These are phyloP conservation scores for Colletotrichum tofieldiae DNA, from an alignment of 2,329 filamentous ascomycete species.

Conservation along the genomic window DNA sequence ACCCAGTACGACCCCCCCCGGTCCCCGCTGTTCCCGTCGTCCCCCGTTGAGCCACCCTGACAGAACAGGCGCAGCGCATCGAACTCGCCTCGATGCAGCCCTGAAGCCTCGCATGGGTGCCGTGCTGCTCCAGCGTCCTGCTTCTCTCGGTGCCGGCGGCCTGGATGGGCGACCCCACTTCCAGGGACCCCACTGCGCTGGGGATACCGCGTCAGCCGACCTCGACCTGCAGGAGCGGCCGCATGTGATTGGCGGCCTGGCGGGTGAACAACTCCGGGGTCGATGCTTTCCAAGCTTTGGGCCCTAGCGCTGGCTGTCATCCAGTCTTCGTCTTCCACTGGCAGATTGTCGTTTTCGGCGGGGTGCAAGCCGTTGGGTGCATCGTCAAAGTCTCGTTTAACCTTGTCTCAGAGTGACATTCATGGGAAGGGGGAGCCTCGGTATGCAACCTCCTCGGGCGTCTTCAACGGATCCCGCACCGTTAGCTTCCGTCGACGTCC, in stretches of 20 bases:
- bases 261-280: neutral
- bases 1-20: no score
- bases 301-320: constrained; percentile 30
- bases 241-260: constrained; percentile 16
- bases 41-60: constrained; percentile 3
- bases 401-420: constrained; percentile 20
- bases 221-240: neutral
- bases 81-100: constrained; percentile 36
- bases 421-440: neutral
- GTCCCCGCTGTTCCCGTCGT: neutral
- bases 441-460: neutral
- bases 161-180: constrained; percentile 1
- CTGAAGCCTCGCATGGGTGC: constrained; percentile 30
- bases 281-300: constrained; percentile 9
- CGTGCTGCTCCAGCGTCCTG: constrained; percentile 21
- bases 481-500: neutral
- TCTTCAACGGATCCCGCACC: neutral
- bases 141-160: constrained; percentile 8
- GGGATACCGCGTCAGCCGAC: constrained; percentile 34
- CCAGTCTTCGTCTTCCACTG: constrained; percentile 12
- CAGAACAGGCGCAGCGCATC: constrained; percentile 4
- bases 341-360: neutral
- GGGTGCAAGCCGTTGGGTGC: constrained; percentile 7
- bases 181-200: constrained; percentile 15
- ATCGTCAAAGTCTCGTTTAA: constrained; percentile 23